phyloP scores from a whole-genome alignment of 2,329 filamentous ascomycete genomes.

The Scopulariopsis brevicaulis region DNA sequence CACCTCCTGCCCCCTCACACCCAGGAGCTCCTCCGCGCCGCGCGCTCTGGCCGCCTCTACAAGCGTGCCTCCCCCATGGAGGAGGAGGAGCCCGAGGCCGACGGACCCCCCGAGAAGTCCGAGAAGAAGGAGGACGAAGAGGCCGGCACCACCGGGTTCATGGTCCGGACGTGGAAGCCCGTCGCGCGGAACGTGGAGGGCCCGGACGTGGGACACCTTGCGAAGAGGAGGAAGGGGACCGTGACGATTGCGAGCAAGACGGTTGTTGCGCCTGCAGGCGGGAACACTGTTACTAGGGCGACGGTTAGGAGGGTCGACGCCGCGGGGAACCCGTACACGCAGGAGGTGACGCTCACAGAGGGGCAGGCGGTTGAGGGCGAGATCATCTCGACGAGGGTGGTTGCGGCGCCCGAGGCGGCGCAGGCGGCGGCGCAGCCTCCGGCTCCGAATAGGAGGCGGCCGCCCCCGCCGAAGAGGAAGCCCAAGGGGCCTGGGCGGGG shows the following conservation, averaged over 20 bases:
- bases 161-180: slow-evolving; percentile 50
- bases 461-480: slow-evolving; percentile 72
- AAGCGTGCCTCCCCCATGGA: slow-evolving; percentile 56
- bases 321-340: slow-evolving; percentile 70
- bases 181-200: slow-evolving; percentile 46
- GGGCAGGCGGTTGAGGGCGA: slow-evolving; percentile 75
- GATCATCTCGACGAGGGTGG: slow-evolving; percentile 52
- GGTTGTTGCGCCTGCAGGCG: slow-evolving; percentile 27
- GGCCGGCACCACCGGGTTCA: slow-evolving; percentile 37
- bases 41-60: slow-evolving; percentile 64
- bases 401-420: slow-evolving; percentile 42
- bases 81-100: slow-evolving; percentile 47
- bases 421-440: slow-evolving; percentile 40
- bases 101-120: slow-evolving; percentile 31
- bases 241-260: slow-evolving; percentile 44
- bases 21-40: slow-evolving; percentile 71
- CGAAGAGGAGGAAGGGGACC: slow-evolving; percentile 49
- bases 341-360: slow-evolving; percentile 71
- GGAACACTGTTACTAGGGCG: slow-evolving; percentile 59
- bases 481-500: slow-evolving; percentile 66
- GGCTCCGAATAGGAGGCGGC: slow-evolving; percentile 42
- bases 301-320: slow-evolving; percentile 71
- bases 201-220: slow-evolving; percentile 39
- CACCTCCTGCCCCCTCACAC: slow-evolving; percentile 67
- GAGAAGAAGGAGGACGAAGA: slow-evolving; percentile 54